Evolutionary conservation across 2,329 filamentous ascomycete species (phyloP), one percentile per base, ranked within the genome.

Genomic region (Pseudogymnoascus pannorum): DNA sequence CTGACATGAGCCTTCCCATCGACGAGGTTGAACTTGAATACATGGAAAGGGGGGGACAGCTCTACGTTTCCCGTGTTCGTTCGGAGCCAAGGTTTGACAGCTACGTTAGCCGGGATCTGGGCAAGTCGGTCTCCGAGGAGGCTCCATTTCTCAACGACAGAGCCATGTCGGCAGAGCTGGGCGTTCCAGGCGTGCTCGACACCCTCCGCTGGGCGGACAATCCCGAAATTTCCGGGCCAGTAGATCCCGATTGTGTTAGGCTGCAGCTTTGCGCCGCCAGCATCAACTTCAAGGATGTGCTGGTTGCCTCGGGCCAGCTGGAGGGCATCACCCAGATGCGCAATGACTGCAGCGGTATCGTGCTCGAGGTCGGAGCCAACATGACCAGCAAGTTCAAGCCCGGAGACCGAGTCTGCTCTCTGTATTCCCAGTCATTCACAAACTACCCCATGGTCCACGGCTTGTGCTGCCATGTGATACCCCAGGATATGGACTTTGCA

Each of bases 401-500:
- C 2, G 77, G 76, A 3, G 75, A 80, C 38, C 67, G 38, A 1
- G 38, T 42, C 18, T 42, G 14, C 38, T 26, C 14, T 16, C 38
- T 42, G 5, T 42, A n/a, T 42, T 42, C 38, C 26, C 57, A 57
- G 3, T 59, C 60, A 9, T 65, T 62, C 20, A 60, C 57, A 9
- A 65, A 66, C 31, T 29, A 63, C 16, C 16, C 65, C 14, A 58
- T 61, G 29, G 22, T 42, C 38, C 14, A 20, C 18, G 38, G 18
- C 14, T 16, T 6, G 18, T 22, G 36, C 9, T 24, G 66, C 40
- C 67, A 69, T 0, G 7, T 16, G 7, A 75, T 81, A 12, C 75
- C 78, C 3, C 68, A 72, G 14, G 65, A 65, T 22, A 66, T 78
- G 62, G 66, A 69, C 0, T 76, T 77, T 40, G 70, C 73, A 31